Percentiles rank a stretch among this genome's conserved stretches.
These are phyloP conservation scores for Salinomyces thailandicus DNA, from an alignment of 2,329 filamentous ascomycete species.

Conservation along the genomic window DNA sequence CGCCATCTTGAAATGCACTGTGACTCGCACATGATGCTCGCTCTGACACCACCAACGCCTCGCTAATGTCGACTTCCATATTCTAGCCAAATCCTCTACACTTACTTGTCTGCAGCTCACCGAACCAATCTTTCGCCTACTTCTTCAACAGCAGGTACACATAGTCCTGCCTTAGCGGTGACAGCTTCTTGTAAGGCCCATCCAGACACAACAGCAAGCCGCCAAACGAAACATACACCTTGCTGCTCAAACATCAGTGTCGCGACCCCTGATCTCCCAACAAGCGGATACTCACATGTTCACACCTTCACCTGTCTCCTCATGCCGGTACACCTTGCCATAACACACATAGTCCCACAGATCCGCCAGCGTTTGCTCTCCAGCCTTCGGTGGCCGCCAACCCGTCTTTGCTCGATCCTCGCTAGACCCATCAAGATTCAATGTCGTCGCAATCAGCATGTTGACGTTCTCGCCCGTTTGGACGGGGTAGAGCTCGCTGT, in stretches of 20 bases:
- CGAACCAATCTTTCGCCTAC: constrained; percentile 33
- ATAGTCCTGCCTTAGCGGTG: constrained; percentile 81
- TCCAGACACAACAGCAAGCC: constrained; percentile 83
- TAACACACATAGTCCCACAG: constrained; percentile 82
- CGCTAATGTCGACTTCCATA: constrained; percentile 17
- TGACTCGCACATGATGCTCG: no score
- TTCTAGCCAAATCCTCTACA: no score
- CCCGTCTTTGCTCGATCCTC: constrained; percentile 32
- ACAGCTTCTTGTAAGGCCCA: constrained; percentile 92
- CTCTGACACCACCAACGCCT: constrained; percentile 17
- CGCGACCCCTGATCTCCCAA: not conserved
- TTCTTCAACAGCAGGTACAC: constrained; percentile 93
- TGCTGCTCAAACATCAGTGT: constrained; percentile 45
- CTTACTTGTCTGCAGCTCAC: not conserved
- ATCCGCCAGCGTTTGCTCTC: constrained; percentile 55
- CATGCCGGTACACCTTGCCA: constrained; percentile 81
- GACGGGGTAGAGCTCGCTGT: constrained; percentile 82
- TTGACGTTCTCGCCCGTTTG: constrained; percentile 63
- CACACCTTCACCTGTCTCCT: constrained; percentile 64
- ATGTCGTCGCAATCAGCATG: constrained; percentile 71
- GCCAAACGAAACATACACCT: constrained; percentile 89
- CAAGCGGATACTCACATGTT: constrained; percentile 59
- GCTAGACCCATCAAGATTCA: constrained; percentile 73
- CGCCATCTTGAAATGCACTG: constrained; percentile 4
- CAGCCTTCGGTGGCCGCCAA: constrained; percentile 65